Evolutionary conservation across 2,329 filamentous ascomycete species (phyloP), one percentile per base, ranked within the genome.

Genomic region (Pseudogymnoascus sp.): DNA sequence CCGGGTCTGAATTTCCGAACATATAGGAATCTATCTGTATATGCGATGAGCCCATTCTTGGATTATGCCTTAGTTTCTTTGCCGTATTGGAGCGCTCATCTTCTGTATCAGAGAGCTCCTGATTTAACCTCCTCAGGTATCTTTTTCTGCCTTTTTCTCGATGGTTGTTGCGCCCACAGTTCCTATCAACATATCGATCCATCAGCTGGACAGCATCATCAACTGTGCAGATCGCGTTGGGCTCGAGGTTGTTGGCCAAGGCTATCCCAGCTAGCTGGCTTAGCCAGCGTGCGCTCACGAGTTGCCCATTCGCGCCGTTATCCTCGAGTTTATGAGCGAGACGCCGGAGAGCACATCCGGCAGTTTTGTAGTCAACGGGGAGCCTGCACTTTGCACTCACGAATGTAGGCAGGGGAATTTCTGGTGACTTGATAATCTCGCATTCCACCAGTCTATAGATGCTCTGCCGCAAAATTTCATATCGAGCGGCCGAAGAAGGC

Each of bases 381-480:
- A n/a, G n/a, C n/a, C 47, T 18, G 26, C 12, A 54, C 47, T 54
- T 8, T 6, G 47, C 26, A 6, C 3, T 1, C 18, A 0, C 12
- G 26, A 31, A 54, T 31, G 26, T 18, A 31, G 47, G 45, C n/a
- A n/a, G n/a, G n/a, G n/a, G n/a, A n/a, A n/a, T n/a, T n/a, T n/a
- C n/a, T n/a, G n/a, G n/a, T n/a, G n/a, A n/a, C n/a, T 29, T 29
- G 26, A 29, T 29, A 29, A 29, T 29, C 26, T 31, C n/a, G n/a
- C n/a, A n/a, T n/a, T n/a, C n/a, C n/a, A n/a, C 66, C 2, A 73
- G 65, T 6, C 67, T 66, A 8, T 70, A 64, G 0, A 73, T 60
- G 14, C 67, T 63, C 1, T 47, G 64, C 26, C 66, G 65, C 4
- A 74, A 34, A n/a, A 74, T 73, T 34, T 70, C 66, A 62, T 73